Conservation (phyloP, 2,329 filamentous ascomycete genomes). For the Thermomyces lanuginosus region DNA sequence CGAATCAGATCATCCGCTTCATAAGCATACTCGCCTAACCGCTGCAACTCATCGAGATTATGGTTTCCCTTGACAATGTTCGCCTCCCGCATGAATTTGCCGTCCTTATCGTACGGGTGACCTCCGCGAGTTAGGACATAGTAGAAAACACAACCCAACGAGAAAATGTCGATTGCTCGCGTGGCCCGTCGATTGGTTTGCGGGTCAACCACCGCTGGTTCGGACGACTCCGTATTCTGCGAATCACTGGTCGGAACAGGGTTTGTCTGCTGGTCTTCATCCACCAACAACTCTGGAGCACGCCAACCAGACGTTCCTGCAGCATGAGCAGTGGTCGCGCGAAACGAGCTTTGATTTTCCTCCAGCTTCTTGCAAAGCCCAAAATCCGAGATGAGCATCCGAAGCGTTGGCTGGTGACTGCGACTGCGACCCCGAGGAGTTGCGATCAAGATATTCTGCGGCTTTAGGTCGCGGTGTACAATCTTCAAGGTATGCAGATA, state of each 20-base stretch:
- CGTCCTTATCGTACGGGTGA: conserved; percentile 88
- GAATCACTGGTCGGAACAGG: conserved; percentile 14
- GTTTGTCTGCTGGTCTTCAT: conserved; percentile 46
- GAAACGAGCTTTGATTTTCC: conserved; percentile 83
- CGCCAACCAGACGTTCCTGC: conserved; percentile 93
- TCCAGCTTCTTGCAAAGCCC: conserved; percentile 95
- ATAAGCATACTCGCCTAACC: conserved; percentile 64
- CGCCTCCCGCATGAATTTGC: conserved; percentile 87
- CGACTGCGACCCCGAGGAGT: conserved; percentile 35
- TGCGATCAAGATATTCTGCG: conserved; percentile 85
- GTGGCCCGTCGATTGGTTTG: conserved; percentile 63
- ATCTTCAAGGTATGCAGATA: conserved; percentile 86
- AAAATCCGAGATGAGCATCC: conserved; percentile 94
- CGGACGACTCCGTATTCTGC: conserved; percentile 28
- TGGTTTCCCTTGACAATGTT: conserved; percentile 88
- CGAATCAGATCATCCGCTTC: conserved; percentile 78
- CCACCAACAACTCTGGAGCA: conserved; percentile 77
- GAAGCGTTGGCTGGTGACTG: conserved; percentile 43
- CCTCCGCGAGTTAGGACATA: conserved; percentile 88
- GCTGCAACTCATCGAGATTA: conserved; percentile 52
- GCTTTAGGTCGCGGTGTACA: conserved; percentile 92
- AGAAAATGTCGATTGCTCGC: conserved; percentile 93
- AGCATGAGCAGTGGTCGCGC: conserved; percentile 83
- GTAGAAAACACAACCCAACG: conserved; percentile 92
- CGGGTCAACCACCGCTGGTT: conserved; percentile 38